Base-by-base conservation (phyloP, 768 basidiomycete genomes). In the Boletus rufocinnamomeus region DNA sequence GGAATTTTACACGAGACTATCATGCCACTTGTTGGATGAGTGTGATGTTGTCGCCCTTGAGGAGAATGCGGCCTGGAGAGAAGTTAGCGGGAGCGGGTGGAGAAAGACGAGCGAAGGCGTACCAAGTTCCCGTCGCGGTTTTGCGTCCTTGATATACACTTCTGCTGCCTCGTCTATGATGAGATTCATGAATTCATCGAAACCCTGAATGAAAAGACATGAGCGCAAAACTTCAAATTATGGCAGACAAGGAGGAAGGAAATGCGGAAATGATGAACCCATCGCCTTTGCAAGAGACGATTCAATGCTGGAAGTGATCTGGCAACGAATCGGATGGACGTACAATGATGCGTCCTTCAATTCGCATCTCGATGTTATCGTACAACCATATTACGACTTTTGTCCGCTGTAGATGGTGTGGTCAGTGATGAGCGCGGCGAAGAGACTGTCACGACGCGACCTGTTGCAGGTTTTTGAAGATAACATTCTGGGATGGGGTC, bases 131-230 rank as follows among this genome's bases (percentile, higher is more conserved):
- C 86, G 78, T 66, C 89, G 80, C 46, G 93, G 90, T 75, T 95
- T 91, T 54, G 84, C 87, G 60, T 93, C 93, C 72, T 94, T 93
- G 50, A 95, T 86, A 69, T 85, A 96, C 13, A 97, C 88, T 74
- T 99, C 96, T 52, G 85, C 83, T 45, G 95, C 93, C 50, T 97
- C 92, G 65, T 99, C 96, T 25, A 99, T 77, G 37, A 98, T 92
- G 32, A 99, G 77, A 71, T 99, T 99, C 96, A 99, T 99, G 77
- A 98, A 99, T 74, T 99, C 96, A 71, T 99, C 96, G 67, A 99
- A 99, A 41, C 96, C 95, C 96, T 98, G 69, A 13, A 40, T 13
- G 41, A 59, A 54, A 47, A 48, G 57, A 53, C 44, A 43, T 75
- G 60, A 79, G 72, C 60, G 52, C 51, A 23, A 52, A 58, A 19